A percentile compares a stretch with the other conserved stretches of the same genome.
Conservation (phyloP, 768 basidiomycete genomes). For the Neoboletus magnificus region DNA sequence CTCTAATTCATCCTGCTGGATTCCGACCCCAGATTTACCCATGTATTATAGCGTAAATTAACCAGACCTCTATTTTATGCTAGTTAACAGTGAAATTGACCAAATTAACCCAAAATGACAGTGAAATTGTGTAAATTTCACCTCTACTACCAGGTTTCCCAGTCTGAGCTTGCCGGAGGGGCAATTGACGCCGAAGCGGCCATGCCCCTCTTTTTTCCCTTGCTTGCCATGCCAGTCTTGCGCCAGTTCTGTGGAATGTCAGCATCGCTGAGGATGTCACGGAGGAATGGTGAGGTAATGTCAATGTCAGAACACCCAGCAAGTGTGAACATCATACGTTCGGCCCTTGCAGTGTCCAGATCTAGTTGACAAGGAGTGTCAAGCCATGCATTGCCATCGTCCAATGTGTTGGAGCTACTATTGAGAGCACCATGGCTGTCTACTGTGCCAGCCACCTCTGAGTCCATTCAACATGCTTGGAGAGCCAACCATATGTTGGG, state of each 20-base stretch:
- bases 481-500: too few species aligned
- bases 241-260: too few species aligned
- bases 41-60: not conserved
- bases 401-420: not conserved
- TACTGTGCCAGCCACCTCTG: too few species aligned
- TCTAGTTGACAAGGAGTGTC: not conserved
- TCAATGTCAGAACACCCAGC: not conserved
- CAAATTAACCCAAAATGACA: not conserved
- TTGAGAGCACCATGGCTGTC: not conserved
- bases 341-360: not conserved
- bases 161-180: not conserved
- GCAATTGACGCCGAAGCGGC: not conserved
- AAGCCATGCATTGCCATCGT: not conserved
- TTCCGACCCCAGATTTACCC: not conserved
- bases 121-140: not conserved
- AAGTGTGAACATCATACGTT: not conserved
- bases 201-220: not conserved
- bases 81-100: not conserved
- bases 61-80: not conserved
- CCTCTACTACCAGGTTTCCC: not conserved
- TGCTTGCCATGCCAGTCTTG: not conserved
- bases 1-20: not conserved
- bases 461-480: too few species aligned
- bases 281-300: conserved; percentile 22
- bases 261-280: too few species aligned